A percentile compares a stretch with the other conserved stretches of the same genome.
Conservation (phyloP, 306 rosid genomes). For the Casuarina glauca region DNA sequence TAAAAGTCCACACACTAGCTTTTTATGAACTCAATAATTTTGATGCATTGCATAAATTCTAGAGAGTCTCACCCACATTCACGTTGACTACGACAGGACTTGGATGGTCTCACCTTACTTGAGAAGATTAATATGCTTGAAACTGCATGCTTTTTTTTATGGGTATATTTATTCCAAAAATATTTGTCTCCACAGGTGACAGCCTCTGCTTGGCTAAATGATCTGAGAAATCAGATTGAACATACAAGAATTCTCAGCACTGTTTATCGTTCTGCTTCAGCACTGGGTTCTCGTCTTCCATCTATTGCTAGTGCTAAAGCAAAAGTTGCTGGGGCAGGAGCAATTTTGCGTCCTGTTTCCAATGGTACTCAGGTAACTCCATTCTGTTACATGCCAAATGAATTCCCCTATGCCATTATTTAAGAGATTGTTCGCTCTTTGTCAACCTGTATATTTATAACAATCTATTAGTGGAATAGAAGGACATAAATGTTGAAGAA, state of each 20-base stretch:
- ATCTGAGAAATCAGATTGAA: constrained; percentile 90
- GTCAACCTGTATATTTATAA: background rate
- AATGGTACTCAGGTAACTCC: constrained; percentile 80
- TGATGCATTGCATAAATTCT: background rate
- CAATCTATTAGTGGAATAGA: background rate
- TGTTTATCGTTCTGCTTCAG: constrained; percentile 93
- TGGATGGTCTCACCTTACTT: background rate
- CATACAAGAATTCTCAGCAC: constrained; percentile 91
- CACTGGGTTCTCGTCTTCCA: constrained; percentile 94
- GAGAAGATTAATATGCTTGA: background rate
- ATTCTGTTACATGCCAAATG: constrained; percentile 5
- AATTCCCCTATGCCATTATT: background rate
- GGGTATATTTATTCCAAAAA: background rate
- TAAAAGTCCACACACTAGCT: background rate
- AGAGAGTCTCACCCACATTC: background rate
- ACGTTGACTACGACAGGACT: background rate
- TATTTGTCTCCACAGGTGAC: constrained; percentile 61
- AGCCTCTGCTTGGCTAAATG: constrained; percentile 97
- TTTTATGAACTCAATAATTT: background rate
- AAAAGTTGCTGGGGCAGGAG: constrained; percentile 94
- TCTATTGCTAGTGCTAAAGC: constrained; percentile 92
- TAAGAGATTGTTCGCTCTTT: background rate
- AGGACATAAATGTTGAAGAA: background rate
- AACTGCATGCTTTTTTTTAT: background rate
- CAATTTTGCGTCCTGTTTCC: constrained; percentile 90